A percentile compares a stretch with the other conserved stretches of the same genome.
Conservation (phyloP, 2,329 filamentous ascomycete genomes). For the Ophiostoma fasciatum region DNA sequence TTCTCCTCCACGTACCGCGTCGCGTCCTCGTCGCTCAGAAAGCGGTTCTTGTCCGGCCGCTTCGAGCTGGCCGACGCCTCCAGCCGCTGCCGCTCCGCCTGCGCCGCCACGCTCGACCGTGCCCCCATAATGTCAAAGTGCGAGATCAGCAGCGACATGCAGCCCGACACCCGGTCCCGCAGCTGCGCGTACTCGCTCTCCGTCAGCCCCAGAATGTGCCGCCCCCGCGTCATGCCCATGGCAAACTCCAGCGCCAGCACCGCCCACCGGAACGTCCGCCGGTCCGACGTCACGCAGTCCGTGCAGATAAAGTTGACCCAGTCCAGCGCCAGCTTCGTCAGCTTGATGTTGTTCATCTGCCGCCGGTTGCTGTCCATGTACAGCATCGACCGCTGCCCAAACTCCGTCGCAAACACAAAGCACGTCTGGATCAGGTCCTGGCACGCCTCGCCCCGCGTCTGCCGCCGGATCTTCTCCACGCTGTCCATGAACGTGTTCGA, state of each 20-base stretch:
- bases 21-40: slow-evolving; percentile 73
- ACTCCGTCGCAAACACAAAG: slow-evolving; percentile 97
- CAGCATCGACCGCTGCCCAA: slow-evolving; percentile 82
- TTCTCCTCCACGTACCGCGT: slow-evolving; percentile 58
- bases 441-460: slow-evolving; percentile 72
- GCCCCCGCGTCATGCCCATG: slow-evolving; percentile 91
- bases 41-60: slow-evolving; percentile 59
- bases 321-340: slow-evolving; percentile 83
- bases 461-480: slow-evolving; percentile 79
- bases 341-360: slow-evolving; percentile 92
- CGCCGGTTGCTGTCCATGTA: slow-evolving; percentile 94
- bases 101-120: slow-evolving; percentile 79
- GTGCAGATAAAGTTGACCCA: slow-evolving; percentile 98
- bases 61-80: slow-evolving; percentile 67
- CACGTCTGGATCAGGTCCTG: slow-evolving; percentile 95
- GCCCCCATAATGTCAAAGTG: slow-evolving; percentile 99
- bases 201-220: slow-evolving; percentile 81
- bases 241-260: slow-evolving; percentile 91
- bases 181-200: slow-evolving; percentile 76
- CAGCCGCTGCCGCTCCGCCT: slow-evolving; percentile 79
- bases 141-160: slow-evolving; percentile 93
- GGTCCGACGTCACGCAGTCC: slow-evolving; percentile 84
- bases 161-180: slow-evolving; percentile 80
- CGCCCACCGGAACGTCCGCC: slow-evolving; percentile 95
- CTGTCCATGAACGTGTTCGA: slow-evolving; percentile 99